A percentile compares a stretch with the other conserved stretches of the same genome.
Evolutionary conservation across 176 grass and related monocot species (phyloP).

Genomic region (Phoenix dactylifera): DNA sequence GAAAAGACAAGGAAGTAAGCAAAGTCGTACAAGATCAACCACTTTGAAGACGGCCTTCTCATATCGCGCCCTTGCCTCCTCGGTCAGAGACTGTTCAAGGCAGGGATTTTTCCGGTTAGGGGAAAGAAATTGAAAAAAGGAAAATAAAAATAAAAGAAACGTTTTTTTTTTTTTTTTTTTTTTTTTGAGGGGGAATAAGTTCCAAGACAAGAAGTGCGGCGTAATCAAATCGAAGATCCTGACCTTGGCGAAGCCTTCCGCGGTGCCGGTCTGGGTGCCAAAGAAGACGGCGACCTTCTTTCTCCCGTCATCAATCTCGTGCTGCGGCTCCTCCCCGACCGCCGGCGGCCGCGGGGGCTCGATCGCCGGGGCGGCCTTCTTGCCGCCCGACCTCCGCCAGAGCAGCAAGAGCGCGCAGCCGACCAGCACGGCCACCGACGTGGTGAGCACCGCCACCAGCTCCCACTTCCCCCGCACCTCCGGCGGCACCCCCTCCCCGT

Average conservation of each 20-base stretch:
- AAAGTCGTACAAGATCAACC: slow-evolving; percentile 71
- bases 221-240: slow-evolving; percentile 23
- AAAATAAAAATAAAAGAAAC: not conserved
- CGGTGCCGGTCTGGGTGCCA: slow-evolving; percentile 95
- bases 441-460: slow-evolving; percentile 37
- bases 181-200: not conserved
- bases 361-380: not conserved
- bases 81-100: slow-evolving; percentile 41
- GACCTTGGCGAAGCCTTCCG: slow-evolving; percentile 92
- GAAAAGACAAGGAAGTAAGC: not conserved
- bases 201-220: not conserved
- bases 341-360: slow-evolving; percentile 21
- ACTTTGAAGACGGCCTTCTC: slow-evolving; percentile 83
- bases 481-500: slow-evolving; percentile 6
- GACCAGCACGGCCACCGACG: slow-evolving; percentile 36
- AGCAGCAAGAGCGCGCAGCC: slow-evolving; percentile 50
- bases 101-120: slow-evolving; percentile 2
- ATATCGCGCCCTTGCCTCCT: slow-evolving; percentile 71
- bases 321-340: slow-evolving; percentile 29
- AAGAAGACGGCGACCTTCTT: slow-evolving; percentile 88
- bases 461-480: slow-evolving; percentile 22
- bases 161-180: too few species aligned
- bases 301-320: slow-evolving; percentile 44
- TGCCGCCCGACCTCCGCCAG: slow-evolving; percentile 42
- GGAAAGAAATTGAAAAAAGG: not conserved